A percentile compares a stretch with the other conserved stretches of the same genome.
phyloP scores from a whole-genome alignment of 2,329 filamentous ascomycete genomes.

The Penicillium crustosum region DNA sequence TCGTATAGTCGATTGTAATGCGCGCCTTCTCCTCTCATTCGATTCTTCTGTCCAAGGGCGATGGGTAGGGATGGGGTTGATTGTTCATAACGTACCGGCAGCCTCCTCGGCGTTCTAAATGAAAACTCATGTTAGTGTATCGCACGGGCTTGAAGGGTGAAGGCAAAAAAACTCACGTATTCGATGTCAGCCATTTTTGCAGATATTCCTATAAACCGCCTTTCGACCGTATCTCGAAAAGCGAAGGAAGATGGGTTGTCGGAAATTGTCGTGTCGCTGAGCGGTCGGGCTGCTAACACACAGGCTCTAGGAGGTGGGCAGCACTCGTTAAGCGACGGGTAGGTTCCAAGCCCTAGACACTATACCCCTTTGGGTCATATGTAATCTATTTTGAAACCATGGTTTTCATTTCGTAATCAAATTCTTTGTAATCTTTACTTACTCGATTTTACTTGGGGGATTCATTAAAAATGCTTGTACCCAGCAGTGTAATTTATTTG shows the following conservation, averaged over 20 bases:
- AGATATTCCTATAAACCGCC: conserved; percentile 47
- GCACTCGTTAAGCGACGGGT: conserved; percentile 46
- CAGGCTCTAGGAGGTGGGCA: conserved; percentile 37
- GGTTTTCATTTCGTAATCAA: not conserved
- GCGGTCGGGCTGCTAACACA: conserved; percentile 31
- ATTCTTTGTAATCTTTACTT: not conserved
- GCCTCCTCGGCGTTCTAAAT: conserved; percentile 90
- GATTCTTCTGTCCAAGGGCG: conserved; percentile 11
- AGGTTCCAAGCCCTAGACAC: conserved; percentile 42
- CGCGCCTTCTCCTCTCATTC: conserved; percentile 7
- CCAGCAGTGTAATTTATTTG: not conserved
- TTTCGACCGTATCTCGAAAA: conserved; percentile 49
- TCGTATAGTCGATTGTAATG: conserved; percentile 6
- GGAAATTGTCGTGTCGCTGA: conserved; percentile 42
- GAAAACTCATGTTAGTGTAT: conserved; percentile 39
- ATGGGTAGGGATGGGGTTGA: conserved; percentile 21
- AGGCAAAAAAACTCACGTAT: conserved; percentile 66
- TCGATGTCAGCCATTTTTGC: conserved; percentile 83
- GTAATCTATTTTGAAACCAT: conserved; percentile 11
- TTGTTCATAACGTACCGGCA: conserved; percentile 61
- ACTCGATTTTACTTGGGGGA: not conserved
- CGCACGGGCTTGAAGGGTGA: conserved; percentile 1
- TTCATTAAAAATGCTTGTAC: not conserved
- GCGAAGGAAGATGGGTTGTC: conserved; percentile 43
- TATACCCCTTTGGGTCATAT: conserved; percentile 26